Evolutionary conservation across 768 basidiomycete species (phyloP), one percentile per base, ranked within the genome.

Genomic region (Lentinula aciculospora): DNA sequence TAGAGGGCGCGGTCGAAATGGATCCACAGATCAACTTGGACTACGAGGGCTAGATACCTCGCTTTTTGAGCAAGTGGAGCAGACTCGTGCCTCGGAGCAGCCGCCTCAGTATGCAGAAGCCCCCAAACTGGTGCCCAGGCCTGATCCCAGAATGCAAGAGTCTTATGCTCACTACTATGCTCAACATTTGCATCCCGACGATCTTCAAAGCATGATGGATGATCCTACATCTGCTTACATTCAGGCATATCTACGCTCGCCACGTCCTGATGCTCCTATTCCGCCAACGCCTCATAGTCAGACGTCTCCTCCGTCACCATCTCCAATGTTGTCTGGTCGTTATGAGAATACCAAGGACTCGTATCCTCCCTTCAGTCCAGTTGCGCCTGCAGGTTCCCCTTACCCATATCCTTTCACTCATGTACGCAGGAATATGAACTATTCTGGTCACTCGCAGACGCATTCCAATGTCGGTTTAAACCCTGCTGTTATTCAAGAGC

Each of bases 201-300:
- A 88, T 36, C 70, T 79, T 31, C 51, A 53, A 27, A 39, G 51
- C 17, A 80, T 86, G 55, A 72, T 76, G 45, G 84, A 87, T 44
- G 84, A 88, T 62, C 73, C 84, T 0, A 76, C 81, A 0, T 78
- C 79, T 0, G 73, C 81, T 13, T 87, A 85, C 67, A 73, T 87
- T 37, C 82, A 83, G 56, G 67, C 78, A 0, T 87, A 85, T 64
- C 72, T 83, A 21, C 79, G 58, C 27, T 79, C 83, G 1, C 74
- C 80, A 3, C 83, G 89, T 0, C 89, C 88, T 0, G 81, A 84
- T 58, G 89, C 88, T 0, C 90, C 90, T 17, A 79, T 91, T 39
- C 89, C 90, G 0, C 89, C 90, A 0, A 92, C 90, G 0, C 89
- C 88, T 3, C 86, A 88, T 56, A 85, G 81, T 49, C 85, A 88